Evolutionary conservation across 768 basidiomycete species (phyloP), one percentile per base, ranked within the genome.

Genomic region (Scleroderma citrinum): DNA sequence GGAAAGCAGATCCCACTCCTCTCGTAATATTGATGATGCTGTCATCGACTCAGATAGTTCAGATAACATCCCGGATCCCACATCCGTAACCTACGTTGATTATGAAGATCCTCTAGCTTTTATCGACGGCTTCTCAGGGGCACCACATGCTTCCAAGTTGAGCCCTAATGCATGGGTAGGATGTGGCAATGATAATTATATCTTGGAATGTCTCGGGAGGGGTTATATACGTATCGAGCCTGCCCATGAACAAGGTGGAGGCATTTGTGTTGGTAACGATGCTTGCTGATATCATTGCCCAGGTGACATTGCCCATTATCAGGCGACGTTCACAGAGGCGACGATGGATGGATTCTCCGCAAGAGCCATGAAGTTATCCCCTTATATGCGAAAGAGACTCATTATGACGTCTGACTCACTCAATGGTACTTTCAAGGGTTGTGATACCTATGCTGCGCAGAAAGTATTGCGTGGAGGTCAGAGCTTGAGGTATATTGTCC

Each of bases 81-180:
- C 66, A 48, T 79, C 77, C 2, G 72, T 93, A 19, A 84, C 80
- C 12, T 94, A 88, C 58, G 71, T 73, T 24, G 92, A 93, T 56
- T 77, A 89, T 54, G 82, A 87, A 4, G 72, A 92, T 56, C 86
- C 89, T 0, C 86, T 89, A 51, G 69, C 75, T 10, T 66, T 87
- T 41, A 71, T 77, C 5, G 67, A 74, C 26, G 57, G 73, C 31
- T 71, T 70, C 19, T 76, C 76, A 3, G 80, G 78, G 12, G 71
- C 71, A 23, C 77, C 83, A 12, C 77, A 83, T 55, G 70, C 87
- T 16, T 53, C 66, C 17, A 64, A 63, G 20, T 50, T 86, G 35
- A 91, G 82, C 54, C 66, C 58, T 17, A 73, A 78, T 55, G 79
- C 86, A 5, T 92, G 92, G 92, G 84, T 95, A 7, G 80, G 80